Evolutionary conservation across 768 basidiomycete species (phyloP).

Genomic region (Mycena leptocephala): DNA sequence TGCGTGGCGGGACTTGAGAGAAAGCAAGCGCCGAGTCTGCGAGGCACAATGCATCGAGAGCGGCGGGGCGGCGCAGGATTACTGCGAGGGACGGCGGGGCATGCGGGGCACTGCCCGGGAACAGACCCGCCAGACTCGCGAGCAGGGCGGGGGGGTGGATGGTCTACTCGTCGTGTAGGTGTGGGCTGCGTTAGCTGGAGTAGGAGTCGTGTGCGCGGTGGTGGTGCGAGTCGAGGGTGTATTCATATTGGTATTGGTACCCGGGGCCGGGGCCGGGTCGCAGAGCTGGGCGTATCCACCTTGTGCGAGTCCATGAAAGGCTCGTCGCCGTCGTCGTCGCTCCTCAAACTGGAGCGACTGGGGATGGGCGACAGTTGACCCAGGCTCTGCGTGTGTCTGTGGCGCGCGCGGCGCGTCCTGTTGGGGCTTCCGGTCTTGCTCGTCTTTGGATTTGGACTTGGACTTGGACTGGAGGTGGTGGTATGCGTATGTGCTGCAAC

Average conservation of each 20-base stretch:
- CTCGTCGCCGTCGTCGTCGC: slow-evolving; percentile 32
- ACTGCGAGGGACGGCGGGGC: no score
- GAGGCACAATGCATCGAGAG: no score
- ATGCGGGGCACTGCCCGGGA: slow-evolving; percentile 5
- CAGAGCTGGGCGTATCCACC: neutral
- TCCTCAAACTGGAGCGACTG: slow-evolving; percentile 20
- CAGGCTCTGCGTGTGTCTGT: slow-evolving; percentile 37
- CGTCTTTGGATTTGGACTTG: no score
- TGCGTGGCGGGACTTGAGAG: no score
- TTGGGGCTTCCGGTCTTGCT: neutral
- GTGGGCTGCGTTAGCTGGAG: no score
- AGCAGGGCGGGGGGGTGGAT: slow-evolving; percentile 38
- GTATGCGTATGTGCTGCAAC: no score
- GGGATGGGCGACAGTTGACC: slow-evolving; percentile 38
- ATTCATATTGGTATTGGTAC: no score
- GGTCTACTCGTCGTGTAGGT: slow-evolving; percentile 3
- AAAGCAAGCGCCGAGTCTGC: no score
- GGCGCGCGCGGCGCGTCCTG: neutral
- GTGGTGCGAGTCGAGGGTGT: no score
- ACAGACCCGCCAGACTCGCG: slow-evolving; percentile 26
- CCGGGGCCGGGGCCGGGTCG: neutral
- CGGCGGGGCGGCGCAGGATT: no score
- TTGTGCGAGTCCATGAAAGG: no score
- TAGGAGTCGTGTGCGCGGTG: neutral
- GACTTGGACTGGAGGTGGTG: no score